Conservation (phyloP, 2,329 filamentous ascomycete genomes). For the Mycosphaerella sp. region DNA sequence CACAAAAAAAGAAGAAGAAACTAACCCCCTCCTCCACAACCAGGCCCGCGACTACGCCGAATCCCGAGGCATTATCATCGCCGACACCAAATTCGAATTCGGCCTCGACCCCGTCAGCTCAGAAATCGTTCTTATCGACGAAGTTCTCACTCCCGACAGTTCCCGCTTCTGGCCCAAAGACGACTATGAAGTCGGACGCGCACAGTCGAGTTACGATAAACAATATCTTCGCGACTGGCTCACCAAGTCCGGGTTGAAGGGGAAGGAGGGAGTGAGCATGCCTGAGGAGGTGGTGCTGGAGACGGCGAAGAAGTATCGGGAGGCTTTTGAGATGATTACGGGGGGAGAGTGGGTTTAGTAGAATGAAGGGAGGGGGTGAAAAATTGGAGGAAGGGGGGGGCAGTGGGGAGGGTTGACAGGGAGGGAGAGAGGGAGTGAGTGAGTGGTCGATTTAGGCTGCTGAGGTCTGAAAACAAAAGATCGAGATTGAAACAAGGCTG, state of each 20-base stretch:
- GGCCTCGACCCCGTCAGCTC: slow-evolving; percentile 55
- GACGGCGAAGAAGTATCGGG: slow-evolving; percentile 66
- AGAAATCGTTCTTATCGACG: slow-evolving; percentile 70
- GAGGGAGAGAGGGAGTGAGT: no score
- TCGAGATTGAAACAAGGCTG: background rate
- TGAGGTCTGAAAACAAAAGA: background rate
- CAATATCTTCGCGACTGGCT: slow-evolving; percentile 71
- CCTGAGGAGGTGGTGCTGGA: slow-evolving; percentile 62
- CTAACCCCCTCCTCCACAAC: no score
- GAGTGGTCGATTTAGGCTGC: no score
- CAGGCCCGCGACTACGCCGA: slow-evolving; percentile 57
- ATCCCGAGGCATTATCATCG: slow-evolving; percentile 66
- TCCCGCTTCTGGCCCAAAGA: slow-evolving; percentile 81
- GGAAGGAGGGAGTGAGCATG: slow-evolving; percentile 65
- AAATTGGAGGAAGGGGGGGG: no score
- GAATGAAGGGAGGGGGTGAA: no score
- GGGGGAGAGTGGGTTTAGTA: slow-evolving; percentile 15
- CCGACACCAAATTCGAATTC: slow-evolving; percentile 73
- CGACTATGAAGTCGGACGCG: slow-evolving; percentile 62
- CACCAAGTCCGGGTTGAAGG: slow-evolving; percentile 64
- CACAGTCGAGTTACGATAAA: slow-evolving; percentile 85
- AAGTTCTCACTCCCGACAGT: slow-evolving; percentile 69
- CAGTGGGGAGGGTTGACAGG: no score
- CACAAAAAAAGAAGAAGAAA: no score
- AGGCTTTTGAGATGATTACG: slow-evolving; percentile 62